Evolutionary conservation across 75 land plant species (phyloP).

Genomic region (Cunninghamia lanceolata): DNA sequence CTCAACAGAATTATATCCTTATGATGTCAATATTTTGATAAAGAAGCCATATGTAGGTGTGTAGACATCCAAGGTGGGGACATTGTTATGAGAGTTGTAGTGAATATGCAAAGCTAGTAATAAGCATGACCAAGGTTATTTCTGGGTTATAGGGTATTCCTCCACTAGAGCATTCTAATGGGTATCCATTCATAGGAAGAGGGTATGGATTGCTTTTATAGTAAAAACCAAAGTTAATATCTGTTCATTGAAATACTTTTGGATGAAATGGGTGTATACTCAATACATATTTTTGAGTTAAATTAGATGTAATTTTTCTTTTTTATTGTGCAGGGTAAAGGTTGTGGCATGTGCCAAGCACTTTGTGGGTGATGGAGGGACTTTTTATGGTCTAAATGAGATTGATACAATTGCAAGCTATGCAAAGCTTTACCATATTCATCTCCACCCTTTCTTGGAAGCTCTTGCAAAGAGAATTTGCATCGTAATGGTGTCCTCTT

Average conservation of each 20-base stretch:
- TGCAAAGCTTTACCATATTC: slow-evolving; percentile 55
- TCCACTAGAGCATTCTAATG: slow-evolving; percentile 8
- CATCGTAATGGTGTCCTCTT: slow-evolving; percentile 79
- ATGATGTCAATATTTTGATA: slow-evolving; percentile 1
- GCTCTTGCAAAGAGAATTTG: slow-evolving; percentile 69
- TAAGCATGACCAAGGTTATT: slow-evolving; percentile 27
- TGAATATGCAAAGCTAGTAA: slow-evolving; percentile 39
- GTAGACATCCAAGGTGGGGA: slow-evolving; percentile 46
- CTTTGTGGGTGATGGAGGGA: slow-evolving; percentile 89
- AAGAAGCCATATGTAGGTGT: slow-evolving; percentile 16
- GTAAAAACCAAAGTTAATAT: too few relatives aligned
- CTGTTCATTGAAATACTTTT: too few relatives aligned
- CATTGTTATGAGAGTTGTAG: slow-evolving; percentile 44
- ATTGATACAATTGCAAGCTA: slow-evolving; percentile 47
- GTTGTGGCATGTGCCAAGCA: slow-evolving; percentile 91
- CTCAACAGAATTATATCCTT: too few relatives aligned
- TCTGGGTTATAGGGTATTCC: slow-evolving; percentile 19
- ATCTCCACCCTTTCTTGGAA: slow-evolving; percentile 74
- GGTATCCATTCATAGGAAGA: slow-evolving; percentile 9
- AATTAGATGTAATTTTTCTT: too few relatives aligned
- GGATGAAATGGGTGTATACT: too few relatives aligned
- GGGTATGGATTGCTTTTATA: neutral
- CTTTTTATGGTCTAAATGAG: slow-evolving; percentile 64
- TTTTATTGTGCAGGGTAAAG: slow-evolving; percentile 15
- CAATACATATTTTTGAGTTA: too few relatives aligned